phyloP scores from a whole-genome alignment of 768 basidiomycete species.

The Collybia mongolica region DNA sequence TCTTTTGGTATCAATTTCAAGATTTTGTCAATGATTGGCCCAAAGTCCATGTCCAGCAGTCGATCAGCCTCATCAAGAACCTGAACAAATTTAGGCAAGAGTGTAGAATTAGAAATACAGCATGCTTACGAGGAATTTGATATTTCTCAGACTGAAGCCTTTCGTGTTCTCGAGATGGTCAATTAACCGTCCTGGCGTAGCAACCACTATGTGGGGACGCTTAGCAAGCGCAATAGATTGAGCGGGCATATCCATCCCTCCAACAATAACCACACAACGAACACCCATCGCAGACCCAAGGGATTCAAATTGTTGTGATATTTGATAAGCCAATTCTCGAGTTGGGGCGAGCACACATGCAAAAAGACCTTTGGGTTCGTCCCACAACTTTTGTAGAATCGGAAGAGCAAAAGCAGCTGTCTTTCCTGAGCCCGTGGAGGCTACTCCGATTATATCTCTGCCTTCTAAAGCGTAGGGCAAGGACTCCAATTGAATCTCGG shows the following conservation, averaged over 20 bases:
- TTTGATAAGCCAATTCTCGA: slow-evolving; percentile 97
- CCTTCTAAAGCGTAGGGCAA: slow-evolving; percentile 89
- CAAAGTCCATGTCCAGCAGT: slow-evolving; percentile 94
- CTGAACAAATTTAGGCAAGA: slow-evolving; percentile 34
- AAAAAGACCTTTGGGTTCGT: slow-evolving; percentile 90
- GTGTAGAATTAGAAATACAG: not conserved
- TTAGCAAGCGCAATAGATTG: slow-evolving; percentile 93
- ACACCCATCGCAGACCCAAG: slow-evolving; percentile 93
- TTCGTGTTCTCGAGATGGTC: slow-evolving; percentile 98
- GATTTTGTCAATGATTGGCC: slow-evolving; percentile 93
- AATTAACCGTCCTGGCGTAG: slow-evolving; percentile 89
- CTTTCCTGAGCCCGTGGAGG: slow-evolving; percentile 96
- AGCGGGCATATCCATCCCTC: slow-evolving; percentile 88
- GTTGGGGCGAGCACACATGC: slow-evolving; percentile 95
- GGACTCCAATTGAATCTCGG: slow-evolving; percentile 84
- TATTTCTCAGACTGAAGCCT: slow-evolving; percentile 82
- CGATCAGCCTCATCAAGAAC: slow-evolving; percentile 98
- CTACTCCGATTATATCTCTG: slow-evolving; percentile 97
- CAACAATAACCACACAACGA: slow-evolving; percentile 88
- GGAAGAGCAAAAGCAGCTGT: slow-evolving; percentile 97
- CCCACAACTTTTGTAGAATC: slow-evolving; percentile 95
- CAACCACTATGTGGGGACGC: slow-evolving; percentile 91
- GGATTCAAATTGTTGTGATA: slow-evolving; percentile 93
- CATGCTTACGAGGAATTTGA: slow-evolving; percentile 82
- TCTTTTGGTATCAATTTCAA: slow-evolving; percentile 94